Percentiles rank a stretch among this genome's conserved stretches.
These are phyloP conservation scores for Stropharia rugosoannulata DNA, from an alignment of 768 basidiomycete genomes.

Conservation along the genomic window DNA sequence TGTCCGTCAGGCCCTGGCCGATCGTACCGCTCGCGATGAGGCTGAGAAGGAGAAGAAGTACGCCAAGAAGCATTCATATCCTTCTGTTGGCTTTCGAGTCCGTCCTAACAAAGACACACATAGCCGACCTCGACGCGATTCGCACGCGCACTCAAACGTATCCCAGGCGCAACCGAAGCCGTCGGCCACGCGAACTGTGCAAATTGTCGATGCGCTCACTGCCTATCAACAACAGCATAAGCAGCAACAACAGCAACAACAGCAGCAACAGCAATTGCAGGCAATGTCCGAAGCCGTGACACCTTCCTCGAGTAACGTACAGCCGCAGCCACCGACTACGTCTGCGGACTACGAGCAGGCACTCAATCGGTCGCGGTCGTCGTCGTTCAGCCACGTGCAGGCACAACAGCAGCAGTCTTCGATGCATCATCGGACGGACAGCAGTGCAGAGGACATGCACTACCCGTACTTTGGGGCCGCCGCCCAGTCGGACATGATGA, in stretches of 20 bases:
- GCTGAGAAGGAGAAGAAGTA: constrained; percentile 16
- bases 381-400: constrained; percentile 18
- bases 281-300: not conserved
- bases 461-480: not conserved
- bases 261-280: not conserved
- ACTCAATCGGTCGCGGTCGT: constrained; percentile 25
- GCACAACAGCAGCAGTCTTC: not conserved
- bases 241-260: constrained; percentile 9
- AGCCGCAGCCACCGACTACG: not conserved
- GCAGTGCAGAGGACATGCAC: not conserved
- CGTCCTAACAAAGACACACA: constrained; percentile 30
- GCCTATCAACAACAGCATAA: constrained; percentile 16
- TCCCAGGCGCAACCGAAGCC: constrained; percentile 13
- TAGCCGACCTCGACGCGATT: constrained; percentile 8
- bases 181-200: constrained; percentile 4
- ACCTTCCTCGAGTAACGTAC: not conserved
- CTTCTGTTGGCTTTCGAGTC: constrained; percentile 46
- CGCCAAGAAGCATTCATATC: constrained; percentile 32
- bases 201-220: constrained; percentile 10
- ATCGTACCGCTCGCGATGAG: not conserved
- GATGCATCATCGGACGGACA: not conserved
- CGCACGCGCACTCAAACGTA: constrained; percentile 5
- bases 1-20: not conserved
- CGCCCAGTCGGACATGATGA: constrained; percentile 1
- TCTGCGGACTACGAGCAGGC: not conserved